Evolutionary conservation across 2,329 filamentous ascomycete genomes (phyloP), one percentile per base, ranked within the genome.

Genomic region (Phialophora chinensis): DNA sequence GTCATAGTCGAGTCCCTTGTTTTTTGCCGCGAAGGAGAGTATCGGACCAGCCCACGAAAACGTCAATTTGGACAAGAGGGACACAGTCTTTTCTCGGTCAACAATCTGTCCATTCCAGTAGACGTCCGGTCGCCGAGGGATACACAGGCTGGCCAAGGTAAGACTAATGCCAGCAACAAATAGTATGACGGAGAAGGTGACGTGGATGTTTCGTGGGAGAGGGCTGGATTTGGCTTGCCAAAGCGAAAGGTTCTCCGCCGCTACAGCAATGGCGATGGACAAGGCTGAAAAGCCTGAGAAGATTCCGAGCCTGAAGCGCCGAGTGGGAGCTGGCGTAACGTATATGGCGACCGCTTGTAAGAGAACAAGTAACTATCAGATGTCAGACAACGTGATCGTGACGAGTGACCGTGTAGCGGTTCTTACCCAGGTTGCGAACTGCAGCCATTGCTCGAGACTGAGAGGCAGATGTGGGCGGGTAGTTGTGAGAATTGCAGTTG

Each of bases 61-160:
- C 6, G 86, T 90, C 73, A 87, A 87, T 59, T 87, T 85, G 59
- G 79, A 83, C 56, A 90, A 80, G 0, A 87, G 85, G 1, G 88
- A 88, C 3, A 81, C 82, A 0, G 88, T 89, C 72, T 82, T 83
- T 77, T 90, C 84, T 17, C 81, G 79, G 73, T 93, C 90, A 35
- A 94, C 88, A 3, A 82, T 74, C 55, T 82, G 79, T 29, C 82
- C 87, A 47, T 88, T 75, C 72, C 83, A 80, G 73, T 83, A 91
- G 20, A 93, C 87, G 61, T 88, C 82, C 3, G 91, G 91, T 11
- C 91, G 84, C 52, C 91, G 84, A 3, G 89, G 89, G 14, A 92
- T 79, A 0, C 83, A 81, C 12, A 89, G 68, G 69, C 84, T 84
- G 17, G 81, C 77, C 53, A 85, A 69, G 14, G 79, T 77, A 20